phyloP scores from a whole-genome alignment of 2,329 filamentous ascomycete genomes.

The Nemania sp. region DNA sequence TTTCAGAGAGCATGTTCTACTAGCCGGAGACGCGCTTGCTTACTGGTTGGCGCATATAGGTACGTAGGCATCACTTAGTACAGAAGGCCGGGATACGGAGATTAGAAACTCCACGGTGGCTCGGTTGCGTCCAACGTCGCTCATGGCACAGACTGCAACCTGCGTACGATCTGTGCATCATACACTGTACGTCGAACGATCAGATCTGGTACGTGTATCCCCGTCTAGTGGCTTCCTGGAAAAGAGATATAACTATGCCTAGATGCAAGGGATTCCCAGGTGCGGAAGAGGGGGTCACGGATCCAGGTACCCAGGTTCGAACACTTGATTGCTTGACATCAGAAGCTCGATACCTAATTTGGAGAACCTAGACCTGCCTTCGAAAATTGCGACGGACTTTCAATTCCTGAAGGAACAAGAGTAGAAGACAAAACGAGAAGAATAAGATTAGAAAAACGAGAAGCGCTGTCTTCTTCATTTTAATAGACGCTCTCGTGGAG shows the following conservation, averaged over 20 bases:
- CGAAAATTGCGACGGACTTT: background rate
- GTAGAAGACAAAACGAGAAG: background rate
- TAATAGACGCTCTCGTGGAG: slow-evolving; percentile 2
- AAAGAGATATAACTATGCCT: no score
- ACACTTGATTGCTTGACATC: background rate
- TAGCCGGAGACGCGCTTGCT: no score
- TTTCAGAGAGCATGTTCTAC: no score
- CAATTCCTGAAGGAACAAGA: background rate
- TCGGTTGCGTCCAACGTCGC: slow-evolving; percentile 9
- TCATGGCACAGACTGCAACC: slow-evolving; percentile 13
- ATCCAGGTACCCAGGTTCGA: background rate
- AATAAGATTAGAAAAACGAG: background rate
- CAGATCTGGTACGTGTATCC: no score
- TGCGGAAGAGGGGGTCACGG: background rate
- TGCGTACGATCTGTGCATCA: background rate
- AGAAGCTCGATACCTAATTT: background rate
- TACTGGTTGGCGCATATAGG: background rate
- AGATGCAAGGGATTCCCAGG: background rate
- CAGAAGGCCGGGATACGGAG: background rate
- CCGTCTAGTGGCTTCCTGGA: no score
- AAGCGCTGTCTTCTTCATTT: slow-evolving; percentile 18
- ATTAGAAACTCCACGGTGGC: background rate
- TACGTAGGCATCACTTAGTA: background rate
- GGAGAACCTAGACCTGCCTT: background rate
- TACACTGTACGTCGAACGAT: background rate